Base-by-base conservation (phyloP, 441 rosid genomes). In the Erysimum pusillum region DNA sequence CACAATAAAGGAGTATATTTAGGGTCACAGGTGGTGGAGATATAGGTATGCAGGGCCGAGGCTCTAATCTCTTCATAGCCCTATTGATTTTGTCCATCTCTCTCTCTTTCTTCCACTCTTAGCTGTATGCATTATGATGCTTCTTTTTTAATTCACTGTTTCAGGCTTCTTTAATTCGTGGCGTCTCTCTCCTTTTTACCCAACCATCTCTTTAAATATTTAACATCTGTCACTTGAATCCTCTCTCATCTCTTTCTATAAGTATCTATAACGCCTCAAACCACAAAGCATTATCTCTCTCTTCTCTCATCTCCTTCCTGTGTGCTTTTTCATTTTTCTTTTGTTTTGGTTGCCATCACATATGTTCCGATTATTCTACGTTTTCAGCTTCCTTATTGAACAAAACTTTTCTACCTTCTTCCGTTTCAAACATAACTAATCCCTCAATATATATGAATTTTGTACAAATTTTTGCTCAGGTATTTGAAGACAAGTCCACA, bases 81-180 rank as follows among this genome's bases (percentile, higher is more conserved):
- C 45, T 52, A 67, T 64, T 41, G 70, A 7, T 64, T 36, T 58
- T 57, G 35, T 38, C 59, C 64, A 61, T 74, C 64, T 61, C 46
- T 75, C 66, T 71, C 65, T 74, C 64, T 76, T 35, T 60, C 66
- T 77, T 53, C 57, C 78, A 71, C 62, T 82, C 88, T 86, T 83
- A 85, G 86, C 88, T 89, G 89, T 82, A 69, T 59, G 63, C 82
- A 68, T 74, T 72, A 66, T 79, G 58, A 54, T 72, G 78, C 75
- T 52, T 62, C 69, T 63, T 82, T 63, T 82, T 81, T 48, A 70
- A 67, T 81, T 78, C 79, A 72, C 80, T 79, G 80, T 71, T 80
- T 20, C 69, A 48, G 69, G 46, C 79, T 80, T 73, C 81, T 69
- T 75, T 63, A 57, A 51, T 63, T 66, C 78, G 35, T 67, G 62